Conservation (phyloP, 352 stramenopile genomes). For the Halophytophthora batemanensis region DNA sequence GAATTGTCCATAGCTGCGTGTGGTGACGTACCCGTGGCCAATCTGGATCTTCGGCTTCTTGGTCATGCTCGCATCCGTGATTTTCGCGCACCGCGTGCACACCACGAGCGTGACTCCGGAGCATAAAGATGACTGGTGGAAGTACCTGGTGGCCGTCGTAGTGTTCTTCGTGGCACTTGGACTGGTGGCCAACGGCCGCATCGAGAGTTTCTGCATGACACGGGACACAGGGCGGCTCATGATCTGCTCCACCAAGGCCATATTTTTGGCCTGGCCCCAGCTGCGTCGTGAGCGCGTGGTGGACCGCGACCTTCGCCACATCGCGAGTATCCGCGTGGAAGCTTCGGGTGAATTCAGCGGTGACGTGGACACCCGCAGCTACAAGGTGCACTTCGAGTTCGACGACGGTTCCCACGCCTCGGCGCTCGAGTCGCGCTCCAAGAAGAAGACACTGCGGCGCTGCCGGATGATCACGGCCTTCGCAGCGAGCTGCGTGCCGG, state of each 20-base stretch:
- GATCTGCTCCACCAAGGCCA: slow-evolving; percentile 49
- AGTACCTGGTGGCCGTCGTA: slow-evolving; percentile 56
- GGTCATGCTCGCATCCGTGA: slow-evolving; percentile 46
- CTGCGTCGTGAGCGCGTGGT: slow-evolving; percentile 35
- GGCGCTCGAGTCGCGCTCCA: slow-evolving; percentile 55
- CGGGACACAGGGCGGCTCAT: slow-evolving; percentile 33
- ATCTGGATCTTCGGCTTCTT: slow-evolving; percentile 54
- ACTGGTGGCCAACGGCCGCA: slow-evolving; percentile 47
- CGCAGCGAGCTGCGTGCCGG: slow-evolving; percentile 11
- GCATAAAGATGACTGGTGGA: slow-evolving; percentile 49
- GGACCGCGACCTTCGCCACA: slow-evolving; percentile 49
- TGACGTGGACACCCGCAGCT: slow-evolving; percentile 63
- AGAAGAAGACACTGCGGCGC: slow-evolving; percentile 49
- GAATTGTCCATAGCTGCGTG: slow-evolving; percentile 31
- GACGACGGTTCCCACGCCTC: slow-evolving; percentile 50
- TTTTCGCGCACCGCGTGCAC: slow-evolving; percentile 60
- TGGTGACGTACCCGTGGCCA: slow-evolving; percentile 56
- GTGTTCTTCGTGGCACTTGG: slow-evolving; percentile 45
- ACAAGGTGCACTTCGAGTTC: slow-evolving; percentile 77
- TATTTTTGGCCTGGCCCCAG: slow-evolving; percentile 35
- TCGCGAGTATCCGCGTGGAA: slow-evolving; percentile 64
- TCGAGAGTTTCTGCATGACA: slow-evolving; percentile 64
- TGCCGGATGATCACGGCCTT: slow-evolving; percentile 64
- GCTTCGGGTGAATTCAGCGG: slow-evolving; percentile 58
- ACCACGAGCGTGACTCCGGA: slow-evolving; percentile 13